These are phyloP conservation scores for Trichoderma brevicompactum DNA, from an alignment of 2,329 filamentous ascomycete species.

Conservation along the genomic window DNA sequence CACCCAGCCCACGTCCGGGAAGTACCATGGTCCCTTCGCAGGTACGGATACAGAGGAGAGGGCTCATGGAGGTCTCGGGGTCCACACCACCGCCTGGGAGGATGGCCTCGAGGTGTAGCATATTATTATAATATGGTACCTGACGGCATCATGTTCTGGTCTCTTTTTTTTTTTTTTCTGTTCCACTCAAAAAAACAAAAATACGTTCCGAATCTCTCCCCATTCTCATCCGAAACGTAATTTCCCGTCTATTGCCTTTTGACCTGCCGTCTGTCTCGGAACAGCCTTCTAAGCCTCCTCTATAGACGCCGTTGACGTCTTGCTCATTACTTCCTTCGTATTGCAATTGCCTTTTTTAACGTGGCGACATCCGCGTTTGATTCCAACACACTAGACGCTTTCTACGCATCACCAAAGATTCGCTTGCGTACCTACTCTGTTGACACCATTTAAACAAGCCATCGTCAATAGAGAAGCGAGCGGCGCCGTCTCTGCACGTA, in stretches of 20 bases:
- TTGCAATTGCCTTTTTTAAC: constrained; percentile 1
- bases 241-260: not conserved
- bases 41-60: constrained; percentile 13
- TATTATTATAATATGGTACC: constrained; percentile 24
- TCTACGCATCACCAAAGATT: not conserved
- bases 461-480: constrained; percentile 2
- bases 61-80: not conserved
- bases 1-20: not conserved
- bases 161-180: constrained; percentile 3
- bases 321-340: not conserved
- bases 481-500: constrained; percentile 13
- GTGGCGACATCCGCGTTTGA: constrained; percentile 1
- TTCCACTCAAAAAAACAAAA: not conserved
- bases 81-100: not conserved
- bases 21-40: constrained; percentile 9
- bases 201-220: not conserved
- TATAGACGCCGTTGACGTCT: not conserved
- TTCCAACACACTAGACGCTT: not conserved
- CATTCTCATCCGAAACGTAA: not conserved
- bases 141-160: constrained; percentile 19
- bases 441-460: constrained; percentile 5
- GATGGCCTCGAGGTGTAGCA: constrained; percentile 4
- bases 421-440: not conserved
- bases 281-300: constrained; percentile 3
- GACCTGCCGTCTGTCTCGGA: constrained; percentile 2